These are phyloP conservation scores for Magnusiomyces tetraspermus DNA, from an alignment of 1,139 yeast genomes.

Conservation along the genomic window DNA sequence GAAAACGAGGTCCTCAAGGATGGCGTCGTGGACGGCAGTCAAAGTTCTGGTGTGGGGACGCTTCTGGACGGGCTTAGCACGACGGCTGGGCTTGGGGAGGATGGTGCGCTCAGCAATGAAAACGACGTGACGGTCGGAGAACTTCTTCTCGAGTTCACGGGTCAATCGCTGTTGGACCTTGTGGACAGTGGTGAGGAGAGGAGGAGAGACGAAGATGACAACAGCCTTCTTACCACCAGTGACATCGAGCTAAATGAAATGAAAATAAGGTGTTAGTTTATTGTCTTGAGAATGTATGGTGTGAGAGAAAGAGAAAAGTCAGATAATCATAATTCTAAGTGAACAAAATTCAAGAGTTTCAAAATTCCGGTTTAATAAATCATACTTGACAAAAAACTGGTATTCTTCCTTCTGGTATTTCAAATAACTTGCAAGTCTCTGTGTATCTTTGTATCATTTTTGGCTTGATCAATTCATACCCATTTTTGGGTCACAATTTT, in stretches of 20 bases:
- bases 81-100: constrained; percentile 79
- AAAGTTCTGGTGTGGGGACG: constrained; percentile 99
- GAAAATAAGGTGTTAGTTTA: neutral
- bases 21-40: constrained; percentile 96
- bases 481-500: no score
- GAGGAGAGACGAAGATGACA: constrained; percentile 96
- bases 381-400: no score
- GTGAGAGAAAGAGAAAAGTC: no score
- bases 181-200: constrained; percentile 89
- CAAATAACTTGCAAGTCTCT: no score
- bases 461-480: no score
- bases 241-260: constrained; percentile 57
- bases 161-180: constrained; percentile 86
- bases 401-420: no score
- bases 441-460: no score
- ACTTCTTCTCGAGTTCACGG: constrained; percentile 99
- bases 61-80: constrained; percentile 90
- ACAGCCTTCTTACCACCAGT: constrained; percentile 98
- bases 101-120: constrained; percentile 99
- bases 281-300: no score
- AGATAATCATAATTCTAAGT: no score
- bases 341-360: no score
- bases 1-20: constrained; percentile 98
- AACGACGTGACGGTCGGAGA: constrained; percentile 99
- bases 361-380: no score